These are phyloP conservation scores for Aspergillus aculeatinus DNA, from an alignment of 2,329 filamentous ascomycete species.

Conservation along the genomic window DNA sequence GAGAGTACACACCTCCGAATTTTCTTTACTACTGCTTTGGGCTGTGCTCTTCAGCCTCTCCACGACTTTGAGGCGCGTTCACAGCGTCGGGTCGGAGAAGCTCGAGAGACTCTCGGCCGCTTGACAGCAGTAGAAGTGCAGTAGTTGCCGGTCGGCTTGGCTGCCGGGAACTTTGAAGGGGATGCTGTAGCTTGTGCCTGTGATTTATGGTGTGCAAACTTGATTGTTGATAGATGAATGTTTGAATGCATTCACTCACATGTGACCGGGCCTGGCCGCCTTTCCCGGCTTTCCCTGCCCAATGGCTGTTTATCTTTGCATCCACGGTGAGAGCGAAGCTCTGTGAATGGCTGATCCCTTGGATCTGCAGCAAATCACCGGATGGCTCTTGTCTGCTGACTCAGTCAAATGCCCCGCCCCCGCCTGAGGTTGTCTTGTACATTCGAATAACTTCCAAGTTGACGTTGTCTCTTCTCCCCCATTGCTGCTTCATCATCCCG, in stretches of 20 bases:
- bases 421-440: background rate
- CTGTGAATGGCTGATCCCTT: too few relatives aligned
- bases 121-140: slow-evolving; percentile 25
- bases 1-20: background rate
- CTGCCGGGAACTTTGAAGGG: slow-evolving; percentile 27
- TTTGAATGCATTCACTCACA: too few relatives aligned
- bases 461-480: background rate
- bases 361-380: background rate
- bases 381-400: background rate
- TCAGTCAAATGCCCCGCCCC: background rate
- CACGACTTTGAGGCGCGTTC: slow-evolving; percentile 13
- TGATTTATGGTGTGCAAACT: too few relatives aligned
- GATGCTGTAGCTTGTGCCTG: slow-evolving; percentile 16
- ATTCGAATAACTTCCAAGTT: too few relatives aligned
- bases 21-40: background rate
- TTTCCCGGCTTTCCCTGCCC: background rate
- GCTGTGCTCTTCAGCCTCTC: background rate
- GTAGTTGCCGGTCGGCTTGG: slow-evolving; percentile 23
- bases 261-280: too few relatives aligned
- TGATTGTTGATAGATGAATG: too few relatives aligned
- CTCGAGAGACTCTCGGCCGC: slow-evolving; percentile 18
- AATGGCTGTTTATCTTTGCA: background rate
- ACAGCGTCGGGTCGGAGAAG: slow-evolving; percentile 22
- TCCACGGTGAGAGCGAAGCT: background rate
- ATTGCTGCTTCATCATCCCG: background rate